Conservation (phyloP, 1,139 yeast species). For the Lodderomyces elongisporus region DNA sequence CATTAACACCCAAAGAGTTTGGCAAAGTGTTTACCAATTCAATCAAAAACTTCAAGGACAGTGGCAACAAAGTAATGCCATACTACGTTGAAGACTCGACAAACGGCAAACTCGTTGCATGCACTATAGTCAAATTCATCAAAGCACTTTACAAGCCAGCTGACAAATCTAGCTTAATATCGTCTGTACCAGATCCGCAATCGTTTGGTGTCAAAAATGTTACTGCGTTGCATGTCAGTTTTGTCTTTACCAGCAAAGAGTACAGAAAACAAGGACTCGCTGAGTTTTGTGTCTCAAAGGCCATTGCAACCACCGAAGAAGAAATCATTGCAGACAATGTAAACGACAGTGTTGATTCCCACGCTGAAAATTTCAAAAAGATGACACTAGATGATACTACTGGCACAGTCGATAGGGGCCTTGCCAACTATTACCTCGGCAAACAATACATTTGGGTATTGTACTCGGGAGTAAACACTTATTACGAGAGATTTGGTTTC, state of each 20-base stretch:
- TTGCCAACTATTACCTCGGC: constrained; percentile 34
- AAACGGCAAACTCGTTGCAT: constrained; percentile 22
- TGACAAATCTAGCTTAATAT: constrained; percentile 22
- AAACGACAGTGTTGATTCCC: constrained; percentile 17
- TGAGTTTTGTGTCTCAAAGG: constrained; percentile 20
- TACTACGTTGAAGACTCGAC: constrained; percentile 28
- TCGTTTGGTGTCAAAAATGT: constrained; percentile 30
- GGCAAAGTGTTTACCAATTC: constrained; percentile 19
- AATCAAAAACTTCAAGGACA: constrained; percentile 13
- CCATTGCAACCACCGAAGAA: constrained; percentile 30
- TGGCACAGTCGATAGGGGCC: constrained; percentile 25
- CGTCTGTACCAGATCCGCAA: constrained; percentile 31
- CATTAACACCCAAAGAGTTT: constrained; percentile 22
- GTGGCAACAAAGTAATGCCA: constrained; percentile 17
- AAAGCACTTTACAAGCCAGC: constrained; percentile 32
- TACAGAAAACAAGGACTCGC: constrained; percentile 32
- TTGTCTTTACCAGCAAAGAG: constrained; percentile 25
- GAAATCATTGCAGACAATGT: constrained; percentile 24
- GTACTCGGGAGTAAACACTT: constrained; percentile 32
- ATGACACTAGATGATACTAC: constrained; percentile 24
- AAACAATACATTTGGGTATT: constrained; percentile 37
- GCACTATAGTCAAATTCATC: constrained; percentile 21
- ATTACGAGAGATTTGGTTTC: constrained; percentile 37
- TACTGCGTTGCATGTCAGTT: constrained; percentile 24
- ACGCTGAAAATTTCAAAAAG: constrained; percentile 26